phyloP scores from a whole-genome alignment of 140 eudicot species.

The Stevia rebaudiana region DNA sequence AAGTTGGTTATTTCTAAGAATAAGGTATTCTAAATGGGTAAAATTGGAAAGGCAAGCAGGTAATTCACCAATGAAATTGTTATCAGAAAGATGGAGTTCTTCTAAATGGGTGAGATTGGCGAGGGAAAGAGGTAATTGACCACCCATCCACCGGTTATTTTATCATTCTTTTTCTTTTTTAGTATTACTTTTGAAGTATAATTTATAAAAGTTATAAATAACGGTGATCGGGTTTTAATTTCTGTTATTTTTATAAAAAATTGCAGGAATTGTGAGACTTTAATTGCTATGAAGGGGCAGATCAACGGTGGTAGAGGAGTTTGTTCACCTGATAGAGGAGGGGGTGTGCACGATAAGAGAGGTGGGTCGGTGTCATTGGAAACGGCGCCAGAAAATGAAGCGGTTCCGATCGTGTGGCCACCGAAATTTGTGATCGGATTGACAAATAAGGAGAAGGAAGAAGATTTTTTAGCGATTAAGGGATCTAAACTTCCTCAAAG shows the following conservation, averaged over 20 bases:
- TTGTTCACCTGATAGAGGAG: constrained; percentile 70
- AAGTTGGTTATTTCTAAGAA: too few species aligned
- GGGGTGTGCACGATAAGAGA: constrained; percentile 42
- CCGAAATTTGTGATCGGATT: constrained; percentile 81
- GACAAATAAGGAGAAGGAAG: constrained; percentile 92
- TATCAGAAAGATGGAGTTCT: too few species aligned
- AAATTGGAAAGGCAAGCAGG: too few species aligned
- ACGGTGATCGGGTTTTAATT: neutral
- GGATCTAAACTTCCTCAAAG: constrained; percentile 95
- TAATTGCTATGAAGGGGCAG: constrained; percentile 60
- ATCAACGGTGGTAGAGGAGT: constrained; percentile 60
- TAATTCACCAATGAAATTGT: too few species aligned
- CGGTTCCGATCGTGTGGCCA: constrained; percentile 68
- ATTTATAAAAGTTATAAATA: neutral
- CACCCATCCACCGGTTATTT: neutral
- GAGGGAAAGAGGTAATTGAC: too few species aligned
- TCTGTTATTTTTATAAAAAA: neutral
- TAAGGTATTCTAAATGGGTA: too few species aligned
- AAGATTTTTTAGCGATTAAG: constrained; percentile 78
- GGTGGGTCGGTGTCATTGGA: constrained; percentile 66
- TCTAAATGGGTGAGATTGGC: too few species aligned
- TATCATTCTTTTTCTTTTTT: neutral
- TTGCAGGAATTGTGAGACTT: constrained; percentile 53
- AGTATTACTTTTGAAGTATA: neutral
- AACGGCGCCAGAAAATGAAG: constrained; percentile 51